Conservation (phyloP, 73 alveolate species). For the Paramecium tetraurelia region DNA sequence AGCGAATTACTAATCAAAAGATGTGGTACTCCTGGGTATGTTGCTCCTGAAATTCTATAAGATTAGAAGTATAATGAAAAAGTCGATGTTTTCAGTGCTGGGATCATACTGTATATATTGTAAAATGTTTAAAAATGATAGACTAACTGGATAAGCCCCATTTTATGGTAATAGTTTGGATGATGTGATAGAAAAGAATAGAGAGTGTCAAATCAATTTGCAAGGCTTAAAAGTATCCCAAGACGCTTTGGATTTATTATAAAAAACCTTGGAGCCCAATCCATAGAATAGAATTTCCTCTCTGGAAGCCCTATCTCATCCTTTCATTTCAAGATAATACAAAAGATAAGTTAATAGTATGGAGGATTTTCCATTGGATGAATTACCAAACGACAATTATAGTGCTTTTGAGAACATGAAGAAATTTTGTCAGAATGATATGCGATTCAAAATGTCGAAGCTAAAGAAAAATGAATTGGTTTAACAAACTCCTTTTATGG, state of each 20-base stretch:
- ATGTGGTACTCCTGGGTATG: slow-evolving; percentile 98
- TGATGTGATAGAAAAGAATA: slow-evolving; percentile 24
- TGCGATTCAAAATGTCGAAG: background rate
- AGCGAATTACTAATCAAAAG: slow-evolving; percentile 31
- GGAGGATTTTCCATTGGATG: background rate
- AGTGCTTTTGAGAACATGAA: slow-evolving; percentile 52
- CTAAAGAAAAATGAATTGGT: background rate
- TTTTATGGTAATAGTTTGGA: slow-evolving; percentile 39
- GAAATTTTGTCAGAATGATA: background rate
- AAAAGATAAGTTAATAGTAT: background rate
- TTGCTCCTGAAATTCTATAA: slow-evolving; percentile 96
- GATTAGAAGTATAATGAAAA: slow-evolving; percentile 60
- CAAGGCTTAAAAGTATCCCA: slow-evolving; percentile 56
- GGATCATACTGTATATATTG: slow-evolving; percentile 58
- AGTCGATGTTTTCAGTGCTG: slow-evolving; percentile 63
- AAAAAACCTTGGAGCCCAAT: slow-evolving; percentile 56
- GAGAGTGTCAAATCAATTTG: background rate
- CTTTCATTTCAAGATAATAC: background rate
- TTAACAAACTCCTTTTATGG: slow-evolving; percentile 19
- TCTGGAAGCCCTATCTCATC: slow-evolving; percentile 73
- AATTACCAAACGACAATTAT: background rate
- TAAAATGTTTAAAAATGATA: background rate
- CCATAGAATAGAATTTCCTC: slow-evolving; percentile 69
- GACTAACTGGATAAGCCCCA: slow-evolving; percentile 32
- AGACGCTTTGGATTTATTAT: slow-evolving; percentile 75